Base-by-base conservation (phyloP, 129 eudicot genomes). In the Heracleum sosnowskyi region DNA sequence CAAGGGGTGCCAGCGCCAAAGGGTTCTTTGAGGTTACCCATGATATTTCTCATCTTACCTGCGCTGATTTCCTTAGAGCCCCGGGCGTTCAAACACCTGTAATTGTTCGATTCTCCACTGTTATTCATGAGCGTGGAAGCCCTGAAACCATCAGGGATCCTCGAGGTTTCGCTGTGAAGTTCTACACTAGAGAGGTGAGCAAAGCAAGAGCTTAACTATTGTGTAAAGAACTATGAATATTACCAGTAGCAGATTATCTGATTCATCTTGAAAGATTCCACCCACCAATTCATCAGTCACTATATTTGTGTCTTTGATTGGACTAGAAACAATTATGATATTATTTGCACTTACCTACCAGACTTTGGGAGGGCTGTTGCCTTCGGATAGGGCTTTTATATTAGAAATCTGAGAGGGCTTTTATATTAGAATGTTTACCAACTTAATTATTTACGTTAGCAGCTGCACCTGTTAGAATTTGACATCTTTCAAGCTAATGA, bases 1-100 rank as follows among this genome's bases (percentile, higher is more conserved):
- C n/a, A n/a, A n/a, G n/a, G n/a, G n/a, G n/a, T 76, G 96, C 97
- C 11, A 90, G 97, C 81, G 97, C 97, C 81, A 92, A 92, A 86
- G 97, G 97, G 5, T 92, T 92, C 78, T 92, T 92, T 45, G 97
- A 92, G 86, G 97, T 92, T 83, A 92, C 97, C 40, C 96, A 92
- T 82, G 97, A 92, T 78, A 80, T 92, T 39, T 42, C 92, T 64
- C 83, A 80, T 76, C 97, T 92, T 69, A 81, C 97, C 26, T 92
- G 97, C 84, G 97, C 97, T 78, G 97, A 92, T 84, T 92, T 92
- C 73, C 91, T 92, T 7, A 86, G 92, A 42, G 93, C 96, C 71
- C 97, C 96, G 3, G 97, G 96, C 0, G 97, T 90, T 78, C 97
- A 92, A 63, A 92, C 97, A 45, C 97, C 97, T 35, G 88, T 92